Evolutionary conservation across 2,329 filamentous ascomycete genomes (phyloP).

Genomic region (Neonectria ditissima): DNA sequence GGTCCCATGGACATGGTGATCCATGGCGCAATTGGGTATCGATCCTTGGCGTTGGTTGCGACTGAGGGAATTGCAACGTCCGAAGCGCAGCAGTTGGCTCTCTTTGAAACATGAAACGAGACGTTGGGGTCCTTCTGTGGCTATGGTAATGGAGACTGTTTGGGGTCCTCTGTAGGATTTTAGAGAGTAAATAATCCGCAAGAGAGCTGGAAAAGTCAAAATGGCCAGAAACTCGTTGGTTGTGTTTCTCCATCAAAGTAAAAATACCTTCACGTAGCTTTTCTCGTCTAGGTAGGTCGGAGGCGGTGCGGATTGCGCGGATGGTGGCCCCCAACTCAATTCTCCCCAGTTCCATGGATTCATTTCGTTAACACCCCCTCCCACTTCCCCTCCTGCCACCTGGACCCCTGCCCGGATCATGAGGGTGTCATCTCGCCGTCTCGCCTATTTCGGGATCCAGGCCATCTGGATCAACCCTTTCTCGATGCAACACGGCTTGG

Average conservation of each 20-base stretch:
- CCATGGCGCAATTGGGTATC: slow-evolving; percentile 8
- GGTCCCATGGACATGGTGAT: slow-evolving; percentile 16
- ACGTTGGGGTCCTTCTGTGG: neutral
- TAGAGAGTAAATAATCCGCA: too few species aligned
- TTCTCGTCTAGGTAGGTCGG: neutral
- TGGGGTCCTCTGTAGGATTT: too few species aligned
- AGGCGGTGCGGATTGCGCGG: neutral
- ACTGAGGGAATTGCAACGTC: slow-evolving; percentile 24
- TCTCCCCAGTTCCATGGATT: slow-evolving; percentile 18
- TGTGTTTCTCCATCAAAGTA: neutral
- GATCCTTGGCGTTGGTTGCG: slow-evolving; percentile 5
- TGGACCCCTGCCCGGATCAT: slow-evolving; percentile 14
- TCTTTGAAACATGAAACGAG: slow-evolving; percentile 15
- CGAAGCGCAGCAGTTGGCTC: neutral
- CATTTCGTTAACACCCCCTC: slow-evolving; percentile 28
- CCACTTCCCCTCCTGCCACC: slow-evolving; percentile 4
- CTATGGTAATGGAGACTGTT: neutral
- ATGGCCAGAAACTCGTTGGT: neutral
- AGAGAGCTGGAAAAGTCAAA: neutral
- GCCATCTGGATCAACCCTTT: neutral
- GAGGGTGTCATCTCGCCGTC: slow-evolving; percentile 23
- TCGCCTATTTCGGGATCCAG: slow-evolving; percentile 36
- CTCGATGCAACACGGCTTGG: slow-evolving; percentile 3
- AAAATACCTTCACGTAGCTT: neutral
- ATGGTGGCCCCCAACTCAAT: slow-evolving; percentile 13